Percentiles rank a stretch among this genome's conserved stretches.
Evolutionary conservation across 306 rosid genomes (phyloP).

Genomic region (Gillenia trifoliata): DNA sequence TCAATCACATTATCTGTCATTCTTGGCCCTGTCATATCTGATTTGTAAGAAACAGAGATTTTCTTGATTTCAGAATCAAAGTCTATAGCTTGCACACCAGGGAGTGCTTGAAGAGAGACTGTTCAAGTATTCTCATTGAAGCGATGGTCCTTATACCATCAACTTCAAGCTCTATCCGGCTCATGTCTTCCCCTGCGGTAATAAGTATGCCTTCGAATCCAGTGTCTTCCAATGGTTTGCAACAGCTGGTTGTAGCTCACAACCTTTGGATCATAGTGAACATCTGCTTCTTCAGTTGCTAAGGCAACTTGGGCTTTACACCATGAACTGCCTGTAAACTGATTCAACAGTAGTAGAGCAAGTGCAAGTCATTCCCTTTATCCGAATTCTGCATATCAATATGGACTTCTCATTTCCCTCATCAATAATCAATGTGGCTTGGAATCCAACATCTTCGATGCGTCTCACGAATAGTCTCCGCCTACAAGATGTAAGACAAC

Average conservation of each 20-base stretch:
- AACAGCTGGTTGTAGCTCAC: constrained; percentile 33
- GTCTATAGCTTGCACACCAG: constrained; percentile 43
- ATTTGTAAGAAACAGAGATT: constrained; percentile 44
- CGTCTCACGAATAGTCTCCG: constrained; percentile 58
- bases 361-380: constrained; percentile 68
- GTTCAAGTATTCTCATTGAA: constrained; percentile 27
- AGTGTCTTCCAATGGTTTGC: constrained; percentile 28
- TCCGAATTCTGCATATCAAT: constrained; percentile 44
- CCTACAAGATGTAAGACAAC: constrained; percentile 24
- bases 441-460: constrained; percentile 66
- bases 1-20: constrained; percentile 60
- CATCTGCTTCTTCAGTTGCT: constrained; percentile 70
- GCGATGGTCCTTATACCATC: constrained; percentile 30
- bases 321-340: constrained; percentile 37
- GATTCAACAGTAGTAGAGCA: constrained; percentile 58
- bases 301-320: constrained; percentile 49
- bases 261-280: constrained; percentile 49
- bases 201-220: constrained; percentile 51
- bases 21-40: constrained; percentile 58
- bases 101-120: constrained; percentile 62
- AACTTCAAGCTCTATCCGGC: constrained; percentile 51
- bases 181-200: constrained; percentile 45
- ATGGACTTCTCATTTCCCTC: constrained; percentile 23
- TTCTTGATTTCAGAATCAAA: constrained; percentile 20
- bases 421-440: constrained; percentile 42